A percentile compares a stretch with the other conserved stretches of the same genome.
These are phyloP conservation scores for Phytophthora pini DNA, from an alignment of 352 stramenopile species.

Conservation along the genomic window DNA sequence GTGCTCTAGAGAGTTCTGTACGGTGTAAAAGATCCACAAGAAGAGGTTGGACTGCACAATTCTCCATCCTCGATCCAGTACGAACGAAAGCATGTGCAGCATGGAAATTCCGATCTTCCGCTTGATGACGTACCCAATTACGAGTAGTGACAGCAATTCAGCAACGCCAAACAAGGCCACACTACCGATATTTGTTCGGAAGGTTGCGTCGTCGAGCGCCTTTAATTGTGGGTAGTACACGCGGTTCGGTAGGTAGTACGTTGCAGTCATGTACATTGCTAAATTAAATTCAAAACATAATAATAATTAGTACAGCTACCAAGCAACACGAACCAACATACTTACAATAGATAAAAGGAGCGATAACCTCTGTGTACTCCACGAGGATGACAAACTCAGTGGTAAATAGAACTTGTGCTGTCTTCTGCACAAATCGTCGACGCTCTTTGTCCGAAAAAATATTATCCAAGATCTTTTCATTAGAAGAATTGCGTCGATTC, in stretches of 20 bases:
- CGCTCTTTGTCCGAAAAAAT: conserved; percentile 15
- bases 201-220: conserved; percentile 2
- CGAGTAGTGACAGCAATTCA: conserved; percentile 15
- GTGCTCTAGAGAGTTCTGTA: conserved; percentile 28
- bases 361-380: conserved; percentile 38
- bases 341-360: conserved; percentile 38
- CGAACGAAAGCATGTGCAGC: conserved; percentile 26
- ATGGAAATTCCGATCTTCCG: conserved; percentile 19
- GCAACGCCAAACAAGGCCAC: conserved; percentile 13
- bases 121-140: conserved; percentile 6
- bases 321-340: background rate
- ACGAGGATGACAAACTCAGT: conserved; percentile 38
- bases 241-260: conserved; percentile 19
- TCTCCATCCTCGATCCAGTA: conserved; percentile 11
- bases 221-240: conserved; percentile 28
- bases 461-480: background rate
- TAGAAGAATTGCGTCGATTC: background rate
- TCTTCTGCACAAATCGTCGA: conserved; percentile 12
- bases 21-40: conserved; percentile 30
- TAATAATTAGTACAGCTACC: background rate
- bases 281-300: background rate
- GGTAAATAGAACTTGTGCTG: conserved; percentile 33
- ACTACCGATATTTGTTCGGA: conserved; percentile 5
- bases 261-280: conserved; percentile 11
- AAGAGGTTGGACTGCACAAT: conserved; percentile 27